Percentiles rank a stretch among this genome's conserved stretches.
Conservation (phyloP, 257 asterid genomes). For the Plectranthus barbatus region DNA sequence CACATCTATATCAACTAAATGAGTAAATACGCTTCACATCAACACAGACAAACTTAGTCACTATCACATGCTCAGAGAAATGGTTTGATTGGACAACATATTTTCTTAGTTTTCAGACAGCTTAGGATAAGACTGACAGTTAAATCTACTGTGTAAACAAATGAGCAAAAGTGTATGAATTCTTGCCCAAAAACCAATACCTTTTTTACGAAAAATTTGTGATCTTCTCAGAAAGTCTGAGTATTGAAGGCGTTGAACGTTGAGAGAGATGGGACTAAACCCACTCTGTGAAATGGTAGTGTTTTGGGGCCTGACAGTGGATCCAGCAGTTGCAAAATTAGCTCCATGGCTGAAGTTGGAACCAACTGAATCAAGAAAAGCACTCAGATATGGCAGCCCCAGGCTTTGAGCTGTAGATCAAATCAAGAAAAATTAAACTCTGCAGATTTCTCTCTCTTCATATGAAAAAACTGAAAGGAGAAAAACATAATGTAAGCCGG, state of each 20-base stretch:
- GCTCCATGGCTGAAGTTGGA: constrained; percentile 76
- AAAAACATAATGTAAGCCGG: neutral
- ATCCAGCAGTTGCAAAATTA: constrained; percentile 87
- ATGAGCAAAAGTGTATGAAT: too few species aligned
- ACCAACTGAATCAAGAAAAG: constrained; percentile 75
- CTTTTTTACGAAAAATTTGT: constrained; percentile 32
- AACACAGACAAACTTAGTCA: too few species aligned
- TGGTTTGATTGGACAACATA: too few species aligned
- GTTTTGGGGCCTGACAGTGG: constrained; percentile 73
- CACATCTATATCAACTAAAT: too few species aligned
- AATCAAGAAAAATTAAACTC: neutral
- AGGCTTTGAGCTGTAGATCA: constrained; percentile 43
- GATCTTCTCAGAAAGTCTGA: constrained; percentile 56
- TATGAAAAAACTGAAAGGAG: neutral
- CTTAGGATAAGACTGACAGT: too few species aligned
- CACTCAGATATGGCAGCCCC: constrained; percentile 49
- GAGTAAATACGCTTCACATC: too few species aligned
- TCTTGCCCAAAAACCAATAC: constrained; percentile 10
- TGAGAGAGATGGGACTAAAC: constrained; percentile 65
- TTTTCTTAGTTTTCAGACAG: too few species aligned
- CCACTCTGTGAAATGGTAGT: constrained; percentile 73
- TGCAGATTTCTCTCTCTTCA: neutral
- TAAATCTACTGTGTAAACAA: too few species aligned
- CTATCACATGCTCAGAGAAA: too few species aligned
- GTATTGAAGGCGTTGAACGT: constrained; percentile 49